A percentile compares a stretch with the other conserved stretches of the same genome.
phyloP scores from a whole-genome alignment of 2,329 filamentous ascomycete species.

The Cordyceps farinosa region DNA sequence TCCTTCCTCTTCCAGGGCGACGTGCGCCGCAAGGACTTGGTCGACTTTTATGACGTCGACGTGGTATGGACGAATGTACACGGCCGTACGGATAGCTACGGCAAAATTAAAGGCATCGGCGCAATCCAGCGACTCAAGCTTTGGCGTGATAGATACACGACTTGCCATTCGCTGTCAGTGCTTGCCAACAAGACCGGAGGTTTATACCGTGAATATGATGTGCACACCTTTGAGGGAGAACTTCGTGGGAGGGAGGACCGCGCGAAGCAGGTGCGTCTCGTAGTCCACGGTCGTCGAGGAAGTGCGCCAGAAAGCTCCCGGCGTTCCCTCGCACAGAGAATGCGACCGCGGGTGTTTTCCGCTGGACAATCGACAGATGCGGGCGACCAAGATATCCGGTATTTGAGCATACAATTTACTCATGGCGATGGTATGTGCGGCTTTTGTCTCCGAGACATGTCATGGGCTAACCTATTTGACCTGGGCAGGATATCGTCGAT shows the following conservation, averaged over 20 bases:
- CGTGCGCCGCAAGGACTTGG: constrained; percentile 43
- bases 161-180: constrained; percentile 45
- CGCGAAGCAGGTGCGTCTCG: constrained; percentile 43
- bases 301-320: constrained; percentile 36
- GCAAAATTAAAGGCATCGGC: constrained; percentile 47
- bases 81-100: constrained; percentile 47
- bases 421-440: constrained; percentile 40
- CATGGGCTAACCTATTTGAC: background rate
- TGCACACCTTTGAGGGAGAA: constrained; percentile 46
- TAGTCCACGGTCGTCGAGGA: constrained; percentile 38
- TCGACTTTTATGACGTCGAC: constrained; percentile 51
- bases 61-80: constrained; percentile 51
- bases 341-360: constrained; percentile 38
- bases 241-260: constrained; percentile 45
- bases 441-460: constrained; percentile 5
- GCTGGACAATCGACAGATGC: constrained; percentile 23
- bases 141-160: constrained; percentile 48
- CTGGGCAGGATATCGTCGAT: constrained; percentile 41
- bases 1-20: constrained; percentile 49
- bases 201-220: constrained; percentile 46
- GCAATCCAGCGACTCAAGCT: constrained; percentile 51
- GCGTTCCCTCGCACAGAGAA: constrained; percentile 41
- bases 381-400: constrained; percentile 41
- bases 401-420: constrained; percentile 49
- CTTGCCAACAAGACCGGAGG: constrained; percentile 46